Percentiles rank a stretch among this genome's conserved stretches.
phyloP scores from a whole-genome alignment of 2,329 filamentous ascomycete genomes.

The Didymella segeticola region DNA sequence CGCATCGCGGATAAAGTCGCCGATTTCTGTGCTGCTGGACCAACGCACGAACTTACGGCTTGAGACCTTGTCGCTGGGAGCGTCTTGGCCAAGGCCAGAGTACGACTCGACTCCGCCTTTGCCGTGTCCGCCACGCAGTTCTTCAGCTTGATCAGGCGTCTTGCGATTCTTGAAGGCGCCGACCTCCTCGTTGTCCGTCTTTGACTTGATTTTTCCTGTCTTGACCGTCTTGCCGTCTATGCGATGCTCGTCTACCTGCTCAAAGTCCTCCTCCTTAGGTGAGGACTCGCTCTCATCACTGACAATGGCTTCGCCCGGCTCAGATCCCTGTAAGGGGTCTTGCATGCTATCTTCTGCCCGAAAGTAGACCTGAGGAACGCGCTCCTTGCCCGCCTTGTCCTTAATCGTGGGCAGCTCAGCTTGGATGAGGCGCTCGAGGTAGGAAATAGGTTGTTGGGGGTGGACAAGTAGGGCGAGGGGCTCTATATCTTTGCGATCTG shows the following conservation, averaged over 20 bases:
- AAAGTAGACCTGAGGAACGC: conserved; percentile 77
- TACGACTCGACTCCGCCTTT: conserved; percentile 72
- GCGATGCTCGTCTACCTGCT: conserved; percentile 57
- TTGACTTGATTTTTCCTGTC: conserved; percentile 51
- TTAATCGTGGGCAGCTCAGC: conserved; percentile 78
- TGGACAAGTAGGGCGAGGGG: conserved; percentile 85
- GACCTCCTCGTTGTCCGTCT: neutral
- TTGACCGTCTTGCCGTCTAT: conserved; percentile 58
- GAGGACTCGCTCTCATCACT: conserved; percentile 34
- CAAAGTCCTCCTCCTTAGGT: conserved; percentile 50
- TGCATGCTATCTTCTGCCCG: conserved; percentile 77
- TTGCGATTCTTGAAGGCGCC: conserved; percentile 28
- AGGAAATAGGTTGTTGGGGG: conserved; percentile 88
- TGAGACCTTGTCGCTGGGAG: conserved; percentile 46
- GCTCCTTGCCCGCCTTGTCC: conserved; percentile 67
- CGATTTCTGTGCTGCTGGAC: conserved; percentile 87
- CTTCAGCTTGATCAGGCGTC: conserved; percentile 39
- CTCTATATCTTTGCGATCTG: conserved; percentile 74
- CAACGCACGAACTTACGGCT: conserved; percentile 79
- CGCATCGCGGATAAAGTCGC: conserved; percentile 92
- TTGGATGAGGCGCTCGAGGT: conserved; percentile 87
- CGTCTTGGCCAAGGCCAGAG: conserved; percentile 72
- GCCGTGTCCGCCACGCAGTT: conserved; percentile 56
- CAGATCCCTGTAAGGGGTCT: conserved; percentile 54
- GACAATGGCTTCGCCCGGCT: conserved; percentile 35